Conservation (phyloP, 148 eudicot genomes). For the Pouteria glomerata region DNA sequence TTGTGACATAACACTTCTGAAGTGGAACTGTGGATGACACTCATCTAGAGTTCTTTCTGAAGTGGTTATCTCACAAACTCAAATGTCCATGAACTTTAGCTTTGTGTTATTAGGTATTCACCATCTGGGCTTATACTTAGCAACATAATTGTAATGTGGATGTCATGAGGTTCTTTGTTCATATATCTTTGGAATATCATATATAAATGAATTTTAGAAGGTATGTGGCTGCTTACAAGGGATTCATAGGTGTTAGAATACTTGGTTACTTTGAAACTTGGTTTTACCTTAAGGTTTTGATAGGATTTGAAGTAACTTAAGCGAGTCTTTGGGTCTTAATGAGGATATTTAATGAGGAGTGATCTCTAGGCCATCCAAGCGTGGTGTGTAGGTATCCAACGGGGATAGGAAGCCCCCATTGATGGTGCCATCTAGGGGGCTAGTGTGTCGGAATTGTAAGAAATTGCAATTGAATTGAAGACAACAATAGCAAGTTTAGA, state of each 20-base stretch:
- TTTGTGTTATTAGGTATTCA: not conserved
- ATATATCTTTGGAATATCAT: no score
- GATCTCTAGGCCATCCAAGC: not conserved
- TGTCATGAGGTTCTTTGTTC: not conserved
- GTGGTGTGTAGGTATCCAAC: no score
- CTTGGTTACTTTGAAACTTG: not conserved
- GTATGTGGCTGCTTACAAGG: not conserved
- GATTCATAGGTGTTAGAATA: not conserved
- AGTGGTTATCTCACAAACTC: not conserved
- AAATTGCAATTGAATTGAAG: no score
- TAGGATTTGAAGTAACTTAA: not conserved
- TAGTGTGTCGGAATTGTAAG: no score
- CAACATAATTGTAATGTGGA: not conserved
- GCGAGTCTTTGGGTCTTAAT: not conserved
- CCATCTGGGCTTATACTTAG: not conserved
- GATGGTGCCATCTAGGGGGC: no score
- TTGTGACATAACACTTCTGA: not conserved
- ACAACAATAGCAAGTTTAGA: no score
- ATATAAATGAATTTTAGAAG: not conserved
- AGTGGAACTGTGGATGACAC: not conserved
- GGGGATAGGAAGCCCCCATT: no score
- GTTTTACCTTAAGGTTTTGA: not conserved
- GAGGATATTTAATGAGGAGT: not conserved
- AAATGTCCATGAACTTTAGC: not conserved
- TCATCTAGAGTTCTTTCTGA: not conserved